Evolutionary conservation across 2,329 filamentous ascomycete genomes (phyloP), one percentile per base, ranked within the genome.

Genomic region (Fusarium sp.): DNA sequence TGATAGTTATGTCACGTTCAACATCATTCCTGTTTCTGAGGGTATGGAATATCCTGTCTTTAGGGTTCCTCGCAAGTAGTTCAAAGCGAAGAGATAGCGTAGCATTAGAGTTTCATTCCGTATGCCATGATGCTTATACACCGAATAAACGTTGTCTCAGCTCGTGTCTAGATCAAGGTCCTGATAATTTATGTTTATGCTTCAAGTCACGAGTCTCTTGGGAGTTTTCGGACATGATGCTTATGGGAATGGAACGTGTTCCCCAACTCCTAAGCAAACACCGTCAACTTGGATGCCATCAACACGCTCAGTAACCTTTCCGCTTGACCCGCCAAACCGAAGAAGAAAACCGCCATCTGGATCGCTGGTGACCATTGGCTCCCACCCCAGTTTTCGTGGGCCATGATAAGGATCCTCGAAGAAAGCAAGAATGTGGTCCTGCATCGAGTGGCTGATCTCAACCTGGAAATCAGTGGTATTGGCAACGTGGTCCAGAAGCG

Each of bases 41-140:
- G 57, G 50, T 0, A 51, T 46, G 50, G 57, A 61, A 8, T 61
- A 61, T 13, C 57, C 57, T 4, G 23, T 61, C 1, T 61, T 61
- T 2, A 51, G 57, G 4, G 21, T 54, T 0, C 48, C 42, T 0
- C 42, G 54, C 1, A 11, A 53, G 13, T 46, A 15, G 13, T 6
- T 13, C 9, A 13, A 2, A 9, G 9, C 6, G 10, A 21, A 15
- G 31, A 14, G 11, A 14, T 14, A n/a, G 31, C 8, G n/a, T 33
- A 25, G 23, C 23, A 25, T 25, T 25, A 25, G 23, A 6, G 8
- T 5, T 25, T 25, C 4, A 7, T 25, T 25, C 8, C 4, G 23
- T 25, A 19, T 19, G 23, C 23, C 23, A 8, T 8, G 8, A 8
- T 25, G 23, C 23, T 25, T 25, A 25, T 25, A 25, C 8, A 25